These are phyloP conservation scores for Euphorbia tirucalli DNA, from an alignment of 345 rosid genomes.

Conservation along the genomic window DNA sequence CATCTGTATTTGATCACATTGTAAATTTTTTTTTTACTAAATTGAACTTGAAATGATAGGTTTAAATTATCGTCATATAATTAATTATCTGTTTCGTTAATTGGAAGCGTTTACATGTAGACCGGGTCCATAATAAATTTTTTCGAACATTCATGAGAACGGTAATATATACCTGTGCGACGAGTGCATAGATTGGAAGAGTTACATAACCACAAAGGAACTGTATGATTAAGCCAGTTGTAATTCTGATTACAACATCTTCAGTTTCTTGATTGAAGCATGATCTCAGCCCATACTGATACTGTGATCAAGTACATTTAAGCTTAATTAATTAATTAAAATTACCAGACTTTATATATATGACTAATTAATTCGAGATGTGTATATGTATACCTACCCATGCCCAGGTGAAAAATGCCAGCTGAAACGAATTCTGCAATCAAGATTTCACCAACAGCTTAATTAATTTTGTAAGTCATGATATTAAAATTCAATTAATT, in stretches of 20 bases:
- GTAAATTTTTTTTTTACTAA: too few relatives aligned
- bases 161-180: conserved; percentile 24
- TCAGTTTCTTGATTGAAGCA: conserved; percentile 28
- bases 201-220: conserved; percentile 33
- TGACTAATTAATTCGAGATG: neutral
- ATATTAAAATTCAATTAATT: too few relatives aligned
- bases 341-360: too few relatives aligned
- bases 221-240: conserved; percentile 19
- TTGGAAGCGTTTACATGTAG: neutral
- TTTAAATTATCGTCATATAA: too few relatives aligned
- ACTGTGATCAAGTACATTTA: conserved; percentile 19
- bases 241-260: conserved; percentile 23
- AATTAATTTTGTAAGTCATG: neutral
- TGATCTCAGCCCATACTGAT: conserved; percentile 27
- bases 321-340: too few relatives aligned
- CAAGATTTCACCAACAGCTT: conserved; percentile 10
- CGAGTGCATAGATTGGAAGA: conserved; percentile 34
- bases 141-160: too few relatives aligned
- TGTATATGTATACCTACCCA: conserved; percentile 17
- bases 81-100: conserved; percentile 10
- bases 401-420: conserved; percentile 35
- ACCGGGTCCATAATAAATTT: neutral
- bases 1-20: too few relatives aligned
- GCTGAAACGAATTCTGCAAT: conserved; percentile 35
- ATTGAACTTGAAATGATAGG: too few relatives aligned